Base-by-base conservation (phyloP, 192 early-diverging fungal genomes). In the Entomortierella chlamydospora region DNA sequence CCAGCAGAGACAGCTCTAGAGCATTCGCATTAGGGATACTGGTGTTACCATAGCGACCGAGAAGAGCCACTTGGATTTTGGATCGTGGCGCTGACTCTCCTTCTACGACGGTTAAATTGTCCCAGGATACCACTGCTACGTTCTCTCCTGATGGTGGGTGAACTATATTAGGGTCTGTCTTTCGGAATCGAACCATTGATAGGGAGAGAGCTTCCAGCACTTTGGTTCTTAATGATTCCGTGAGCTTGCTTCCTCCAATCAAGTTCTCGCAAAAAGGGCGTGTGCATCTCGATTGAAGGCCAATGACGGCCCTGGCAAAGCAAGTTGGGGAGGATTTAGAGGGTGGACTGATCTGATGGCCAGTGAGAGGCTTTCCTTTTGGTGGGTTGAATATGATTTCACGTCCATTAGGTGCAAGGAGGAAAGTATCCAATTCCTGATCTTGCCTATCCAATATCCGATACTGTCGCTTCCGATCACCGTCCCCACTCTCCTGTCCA, bases 21-120 rank as follows among this genome's bases (percentile, higher is more conserved):
- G 51, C 15, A 53, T 63, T 64, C 22, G 67, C 67, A 49, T 79
- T 79, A 8, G 76, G 76, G 29, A 79, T 70, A 30, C 76, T 79
- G 25, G 76, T 79, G 57, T 79, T 79, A 26, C 76, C 76, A 50
- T 70, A 79, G 1, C 76, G 76, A 15, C 76, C 76, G 10, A 79
- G 43, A n/a, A 79, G 34, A 0, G 65, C 76, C 7, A 79, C 68
- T 3, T 79, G 49, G 45, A 79, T 79, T 49, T 39, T 70, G 6
- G 76, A 70, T 15, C 76, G 45, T 0, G 76, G 76, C 39, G 68
- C 68, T 11, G 57, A 61, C 41, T 79, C 76, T 31, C 76, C 76
- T 2, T 54, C 39, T 13, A 70, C 37, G 22, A 70, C 13, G 1
- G 68, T 60, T 26, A 70, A 33, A 17, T 70, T 70, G 42, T 53